These are phyloP conservation scores for Kodamaea sagamina DNA, from an alignment of 805 yeast species.

Conservation along the genomic window DNA sequence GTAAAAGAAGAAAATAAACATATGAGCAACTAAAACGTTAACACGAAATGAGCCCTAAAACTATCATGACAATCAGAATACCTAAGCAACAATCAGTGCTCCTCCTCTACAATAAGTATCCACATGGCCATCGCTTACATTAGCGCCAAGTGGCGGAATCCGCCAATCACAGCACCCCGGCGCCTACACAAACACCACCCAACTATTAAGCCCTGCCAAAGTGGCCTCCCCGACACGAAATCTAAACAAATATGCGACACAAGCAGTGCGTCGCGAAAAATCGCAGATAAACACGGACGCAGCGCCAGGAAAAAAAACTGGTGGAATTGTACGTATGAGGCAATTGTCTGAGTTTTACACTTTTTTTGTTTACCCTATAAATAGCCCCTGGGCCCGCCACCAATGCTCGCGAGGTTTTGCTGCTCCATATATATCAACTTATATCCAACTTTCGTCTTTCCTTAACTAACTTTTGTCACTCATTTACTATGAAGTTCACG, in stretches of 20 bases:
- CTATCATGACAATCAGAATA: background rate
- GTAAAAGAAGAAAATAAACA: no score
- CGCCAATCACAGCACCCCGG: no score
- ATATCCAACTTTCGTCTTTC: slow-evolving; percentile 13
- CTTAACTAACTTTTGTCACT: slow-evolving; percentile 13
- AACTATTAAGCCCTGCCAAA: no score
- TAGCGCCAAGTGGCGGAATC: no score
- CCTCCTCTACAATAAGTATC: background rate
- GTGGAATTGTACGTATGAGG: background rate
- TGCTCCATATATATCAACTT: slow-evolving; percentile 5
- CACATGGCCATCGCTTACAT: no score
- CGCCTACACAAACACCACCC: no score
- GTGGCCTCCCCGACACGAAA: no score
- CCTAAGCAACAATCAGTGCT: no score
- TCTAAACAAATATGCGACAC: no score
- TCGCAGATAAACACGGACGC: background rate
- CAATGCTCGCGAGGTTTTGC: background rate
- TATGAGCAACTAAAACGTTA: no score
- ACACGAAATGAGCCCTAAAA: no score
- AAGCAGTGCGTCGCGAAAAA: background rate
- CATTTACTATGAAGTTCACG: slow-evolving; percentile 26
- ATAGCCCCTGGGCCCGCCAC: slow-evolving; percentile 2
- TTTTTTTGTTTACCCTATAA: slow-evolving; percentile 5
- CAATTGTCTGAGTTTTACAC: background rate
- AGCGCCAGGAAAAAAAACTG: background rate